Evolutionary conservation across 352 stramenopile genomes (phyloP), one percentile per base, ranked within the genome.

Genomic region (Pythium angustatum): DNA sequence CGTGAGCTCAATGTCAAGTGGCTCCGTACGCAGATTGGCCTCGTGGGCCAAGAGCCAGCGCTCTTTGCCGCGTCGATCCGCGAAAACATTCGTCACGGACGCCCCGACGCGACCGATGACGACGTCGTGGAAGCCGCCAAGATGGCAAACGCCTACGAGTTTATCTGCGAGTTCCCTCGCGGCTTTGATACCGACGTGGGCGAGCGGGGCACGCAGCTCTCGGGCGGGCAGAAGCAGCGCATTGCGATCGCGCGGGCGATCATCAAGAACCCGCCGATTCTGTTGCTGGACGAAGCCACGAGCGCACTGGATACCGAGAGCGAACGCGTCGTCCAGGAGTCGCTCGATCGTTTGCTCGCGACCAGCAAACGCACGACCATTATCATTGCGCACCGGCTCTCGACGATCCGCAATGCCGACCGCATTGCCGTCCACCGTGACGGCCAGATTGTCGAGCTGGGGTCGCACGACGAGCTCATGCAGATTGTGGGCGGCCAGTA

Each of bases 181-280:
- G 81, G 79, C 3, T 95, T 96, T 55, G 75, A 96, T 53, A 98
- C 94, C 8, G 60, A 88, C 44, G 87, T 97, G 28, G 93, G 93
- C 21, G 89, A 98, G 58, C 65, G 85, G 11, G 92, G 91, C 21
- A 77, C 93, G 15, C 77, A 93, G 66, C 69, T 98, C 2, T 88
- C 68, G 15, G 93, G 93, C 24, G 95, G 93, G 10, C 96, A 98
- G 79, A 97, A 97, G 59, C 94, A 99, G 66, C 74, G 94, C 19
- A 88, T 98, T 66, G 88, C 88, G 15, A 98, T 98, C 59, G 92
- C 93, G 12, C 79, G 95, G 43, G 93, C 90, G 0, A 69, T 98
- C 38, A 62, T 98, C 40, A 85, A 87, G 41, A 88, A 96, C 48
- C 90, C 89, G 4, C 58, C 73, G 3, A 75, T 97, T 26, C 74